Evolutionary conservation across 352 stramenopile genomes (phyloP).

Genomic region (Phytophthora idaei): DNA sequence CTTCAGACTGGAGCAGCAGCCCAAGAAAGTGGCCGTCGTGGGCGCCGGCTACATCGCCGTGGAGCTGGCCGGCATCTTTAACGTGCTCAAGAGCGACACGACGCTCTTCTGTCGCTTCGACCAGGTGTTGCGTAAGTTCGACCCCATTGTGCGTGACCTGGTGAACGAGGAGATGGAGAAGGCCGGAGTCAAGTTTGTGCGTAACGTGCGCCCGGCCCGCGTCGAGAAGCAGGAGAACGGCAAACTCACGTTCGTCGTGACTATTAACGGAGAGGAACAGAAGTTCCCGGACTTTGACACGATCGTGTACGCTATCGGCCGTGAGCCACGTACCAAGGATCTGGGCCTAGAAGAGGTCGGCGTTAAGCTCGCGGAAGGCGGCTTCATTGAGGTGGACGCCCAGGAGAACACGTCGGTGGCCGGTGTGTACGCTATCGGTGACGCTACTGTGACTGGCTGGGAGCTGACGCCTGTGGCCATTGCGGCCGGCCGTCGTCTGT

Average conservation of each 20-base stretch:
- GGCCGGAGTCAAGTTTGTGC: slow-evolving; percentile 67
- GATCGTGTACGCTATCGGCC: slow-evolving; percentile 83
- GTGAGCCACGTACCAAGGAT: slow-evolving; percentile 84
- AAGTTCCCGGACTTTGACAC: slow-evolving; percentile 56
- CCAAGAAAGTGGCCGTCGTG: slow-evolving; percentile 93
- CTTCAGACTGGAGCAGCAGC: slow-evolving; percentile 94
- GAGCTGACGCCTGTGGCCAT: slow-evolving; percentile 92
- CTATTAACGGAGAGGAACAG: slow-evolving; percentile 60
- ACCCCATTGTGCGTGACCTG: slow-evolving; percentile 85
- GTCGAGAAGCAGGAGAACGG: slow-evolving; percentile 89
- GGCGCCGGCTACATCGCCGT: slow-evolving; percentile 98
- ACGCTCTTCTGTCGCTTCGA: slow-evolving; percentile 90
- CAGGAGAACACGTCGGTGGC: slow-evolving; percentile 91
- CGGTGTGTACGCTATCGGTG: slow-evolving; percentile 92
- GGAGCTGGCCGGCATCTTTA: slow-evolving; percentile 96
- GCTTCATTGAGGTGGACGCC: slow-evolving; percentile 92
- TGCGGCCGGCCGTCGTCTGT: slow-evolving; percentile 86
- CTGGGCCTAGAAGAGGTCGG: slow-evolving; percentile 85
- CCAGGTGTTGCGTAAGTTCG: slow-evolving; percentile 90
- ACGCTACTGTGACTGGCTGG: slow-evolving; percentile 89
- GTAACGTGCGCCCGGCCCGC: slow-evolving; percentile 58
- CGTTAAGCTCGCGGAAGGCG: slow-evolving; percentile 71
- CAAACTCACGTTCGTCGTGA: slow-evolving; percentile 72
- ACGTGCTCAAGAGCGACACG: slow-evolving; percentile 92
- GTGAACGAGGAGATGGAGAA: slow-evolving; percentile 82